Percentiles rank a stretch among this genome's conserved stretches.
Evolutionary conservation across 805 yeast species (phyloP).

Genomic region (Ogataea paraovalis): DNA sequence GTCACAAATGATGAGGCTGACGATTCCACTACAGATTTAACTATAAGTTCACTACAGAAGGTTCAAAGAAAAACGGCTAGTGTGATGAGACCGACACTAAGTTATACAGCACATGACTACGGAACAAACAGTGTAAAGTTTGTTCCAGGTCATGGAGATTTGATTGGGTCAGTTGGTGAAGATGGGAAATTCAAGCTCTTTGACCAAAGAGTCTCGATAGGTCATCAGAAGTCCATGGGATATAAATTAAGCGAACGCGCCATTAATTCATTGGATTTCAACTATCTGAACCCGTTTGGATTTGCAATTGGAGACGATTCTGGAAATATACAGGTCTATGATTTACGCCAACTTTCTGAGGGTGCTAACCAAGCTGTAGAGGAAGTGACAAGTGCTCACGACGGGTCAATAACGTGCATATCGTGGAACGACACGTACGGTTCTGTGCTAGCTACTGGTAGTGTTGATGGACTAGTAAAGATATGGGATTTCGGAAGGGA

Average conservation of each 20-base stretch:
- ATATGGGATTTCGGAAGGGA: slow-evolving; percentile 49
- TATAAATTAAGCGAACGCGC: slow-evolving; percentile 15
- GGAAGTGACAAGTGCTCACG: slow-evolving; percentile 35
- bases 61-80: slow-evolving; percentile 7
- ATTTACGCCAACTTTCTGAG: slow-evolving; percentile 48
- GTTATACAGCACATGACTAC: slow-evolving; percentile 31
- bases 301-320: slow-evolving; percentile 64
- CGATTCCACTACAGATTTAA: neutral
- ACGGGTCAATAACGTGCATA: slow-evolving; percentile 55
- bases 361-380: slow-evolving; percentile 31
- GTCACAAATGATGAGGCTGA: slow-evolving; percentile 6
- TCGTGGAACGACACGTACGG: slow-evolving; percentile 67
- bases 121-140: slow-evolving; percentile 75
- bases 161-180: slow-evolving; percentile 69
- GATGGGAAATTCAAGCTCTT: slow-evolving; percentile 44
- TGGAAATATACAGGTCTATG: slow-evolving; percentile 62
- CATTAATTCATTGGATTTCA: slow-evolving; percentile 57
- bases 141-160: slow-evolving; percentile 55
- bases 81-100: slow-evolving; percentile 13
- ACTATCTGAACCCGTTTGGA: slow-evolving; percentile 49
- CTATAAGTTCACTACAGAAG: neutral
- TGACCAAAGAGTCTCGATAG: slow-evolving; percentile 44
- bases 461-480: slow-evolving; percentile 58
- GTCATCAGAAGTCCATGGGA: neutral
- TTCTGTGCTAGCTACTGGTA: slow-evolving; percentile 59